These are phyloP conservation scores for Pelargonium myrrhifolium DNA, from an alignment of 441 rosid genomes.

Conservation along the genomic window DNA sequence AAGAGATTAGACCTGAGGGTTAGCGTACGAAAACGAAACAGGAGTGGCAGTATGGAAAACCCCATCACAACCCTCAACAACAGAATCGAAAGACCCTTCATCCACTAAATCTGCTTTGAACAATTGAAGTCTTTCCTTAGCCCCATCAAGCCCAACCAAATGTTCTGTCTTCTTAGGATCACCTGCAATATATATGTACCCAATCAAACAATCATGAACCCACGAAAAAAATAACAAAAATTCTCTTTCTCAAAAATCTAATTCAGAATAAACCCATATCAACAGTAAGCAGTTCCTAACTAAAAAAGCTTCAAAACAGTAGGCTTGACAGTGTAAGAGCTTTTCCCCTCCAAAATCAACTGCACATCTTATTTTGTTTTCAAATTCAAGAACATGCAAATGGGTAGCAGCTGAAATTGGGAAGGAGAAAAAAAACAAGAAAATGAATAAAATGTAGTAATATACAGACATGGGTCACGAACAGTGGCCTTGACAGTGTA, in stretches of 20 bases:
- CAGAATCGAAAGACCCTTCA: conserved; percentile 36
- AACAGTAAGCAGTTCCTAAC: too few relatives aligned
- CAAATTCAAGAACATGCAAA: too few relatives aligned
- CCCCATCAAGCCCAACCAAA: conserved; percentile 33
- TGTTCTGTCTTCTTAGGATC: conserved; percentile 41
- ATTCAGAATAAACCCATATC: too few relatives aligned
- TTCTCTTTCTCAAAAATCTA: too few relatives aligned
- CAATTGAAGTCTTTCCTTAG: conserved; percentile 34
- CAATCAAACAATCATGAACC: too few relatives aligned
- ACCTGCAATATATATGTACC: too few relatives aligned
- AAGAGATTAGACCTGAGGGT: conserved; percentile 27
- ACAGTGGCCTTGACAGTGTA: conserved; percentile 2
- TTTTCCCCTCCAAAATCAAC: too few relatives aligned
- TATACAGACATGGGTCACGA: not conserved
- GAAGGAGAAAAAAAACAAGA: too few relatives aligned
- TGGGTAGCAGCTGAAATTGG: too few relatives aligned
- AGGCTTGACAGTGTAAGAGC: too few relatives aligned
- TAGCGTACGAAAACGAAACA: conserved; percentile 12
- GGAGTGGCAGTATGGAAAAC: conserved; percentile 49
- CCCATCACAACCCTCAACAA: conserved; percentile 34
- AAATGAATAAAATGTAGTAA: not conserved
- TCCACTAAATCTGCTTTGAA: conserved; percentile 35
- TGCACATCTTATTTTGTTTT: too few relatives aligned
- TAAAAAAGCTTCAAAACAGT: too few relatives aligned
- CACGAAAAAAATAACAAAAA: not conserved